These are phyloP conservation scores for Schizophyllum commune DNA, from an alignment of 1,284 basidiomycete genomes.

Conservation along the genomic window DNA sequence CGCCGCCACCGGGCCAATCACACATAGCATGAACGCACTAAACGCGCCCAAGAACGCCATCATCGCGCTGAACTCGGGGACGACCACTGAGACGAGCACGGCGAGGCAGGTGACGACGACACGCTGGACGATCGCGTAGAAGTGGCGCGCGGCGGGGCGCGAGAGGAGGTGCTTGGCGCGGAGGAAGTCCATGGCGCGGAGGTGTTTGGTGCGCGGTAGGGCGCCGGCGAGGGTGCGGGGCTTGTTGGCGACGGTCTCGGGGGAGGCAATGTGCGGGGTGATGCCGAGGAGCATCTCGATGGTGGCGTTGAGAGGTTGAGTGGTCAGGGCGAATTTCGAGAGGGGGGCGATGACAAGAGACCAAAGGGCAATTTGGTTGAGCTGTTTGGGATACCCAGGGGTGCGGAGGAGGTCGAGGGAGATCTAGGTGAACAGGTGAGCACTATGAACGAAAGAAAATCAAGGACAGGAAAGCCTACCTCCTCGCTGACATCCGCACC, in stretches of 20 bases:
- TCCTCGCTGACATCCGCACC: constrained; percentile 79
- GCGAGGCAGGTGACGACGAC: constrained; percentile 51
- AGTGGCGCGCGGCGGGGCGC: background rate
- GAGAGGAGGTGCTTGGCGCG: background rate
- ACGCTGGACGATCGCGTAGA: constrained; percentile 40
- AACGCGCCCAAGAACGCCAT: constrained; percentile 8
- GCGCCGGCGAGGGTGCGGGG: constrained; percentile 7
- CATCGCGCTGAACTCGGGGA: constrained; percentile 83
- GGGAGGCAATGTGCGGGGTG: constrained; percentile 32
- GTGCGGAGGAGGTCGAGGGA: constrained; percentile 78
- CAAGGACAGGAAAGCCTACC: constrained; percentile 33
- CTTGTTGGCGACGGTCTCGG: constrained; percentile 34
- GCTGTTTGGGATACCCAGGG: constrained; percentile 62
- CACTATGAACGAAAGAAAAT: background rate
- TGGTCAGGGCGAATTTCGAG: constrained; percentile 85
- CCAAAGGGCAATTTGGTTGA: constrained; percentile 83
- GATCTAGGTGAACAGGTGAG: constrained; percentile 41
- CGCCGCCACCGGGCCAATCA: constrained; percentile 10
- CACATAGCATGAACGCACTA: constrained; percentile 9
- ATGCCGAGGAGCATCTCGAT: constrained; percentile 70
- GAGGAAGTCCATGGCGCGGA: background rate
- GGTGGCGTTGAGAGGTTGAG: constrained; percentile 81
- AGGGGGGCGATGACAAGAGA: constrained; percentile 84
- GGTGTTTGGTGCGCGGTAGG: background rate
- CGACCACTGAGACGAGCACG: constrained; percentile 64